These are phyloP conservation scores for Metschnikowia orientalis DNA, from an alignment of 805 yeast species.

Conservation along the genomic window DNA sequence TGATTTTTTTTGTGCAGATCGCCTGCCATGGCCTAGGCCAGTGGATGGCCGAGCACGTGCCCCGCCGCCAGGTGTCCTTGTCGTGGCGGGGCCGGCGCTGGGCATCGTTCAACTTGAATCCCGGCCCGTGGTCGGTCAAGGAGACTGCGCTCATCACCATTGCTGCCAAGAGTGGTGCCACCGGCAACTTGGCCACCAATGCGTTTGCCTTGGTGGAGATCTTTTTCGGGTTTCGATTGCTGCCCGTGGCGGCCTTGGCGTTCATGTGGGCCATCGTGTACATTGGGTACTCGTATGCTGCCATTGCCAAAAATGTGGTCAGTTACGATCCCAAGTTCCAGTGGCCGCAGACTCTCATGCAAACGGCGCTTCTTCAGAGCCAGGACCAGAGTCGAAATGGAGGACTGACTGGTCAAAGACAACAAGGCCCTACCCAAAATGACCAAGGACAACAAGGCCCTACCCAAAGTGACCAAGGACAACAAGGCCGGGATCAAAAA, in stretches of 20 bases:
- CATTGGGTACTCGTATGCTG: constrained; percentile 51
- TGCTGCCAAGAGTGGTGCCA: constrained; percentile 50
- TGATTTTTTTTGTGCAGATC: constrained; percentile 50
- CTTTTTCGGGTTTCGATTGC: constrained; percentile 36
- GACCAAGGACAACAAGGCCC: too few species aligned
- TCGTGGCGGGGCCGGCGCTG: constrained; percentile 11
- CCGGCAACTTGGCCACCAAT: constrained; percentile 48
- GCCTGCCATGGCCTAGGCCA: constrained; percentile 45
- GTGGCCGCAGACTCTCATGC: constrained; percentile 51
- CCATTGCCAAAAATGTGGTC: constrained; percentile 43
- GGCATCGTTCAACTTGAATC: constrained; percentile 34
- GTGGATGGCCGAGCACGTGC: constrained; percentile 41
- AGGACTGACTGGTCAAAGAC: too few species aligned
- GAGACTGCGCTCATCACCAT: constrained; percentile 50
- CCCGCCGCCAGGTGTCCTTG: constrained; percentile 23
- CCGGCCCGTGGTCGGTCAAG: constrained; percentile 54
- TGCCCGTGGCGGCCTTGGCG: constrained; percentile 29
- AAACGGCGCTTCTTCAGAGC: constrained; percentile 32
- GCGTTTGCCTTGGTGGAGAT: constrained; percentile 46
- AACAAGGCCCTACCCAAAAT: too few species aligned
- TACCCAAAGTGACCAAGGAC: too few species aligned
- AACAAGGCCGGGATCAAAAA: too few species aligned
- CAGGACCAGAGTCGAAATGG: too few species aligned
- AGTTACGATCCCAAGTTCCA: constrained; percentile 46
- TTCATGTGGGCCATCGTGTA: constrained; percentile 52